Evolutionary conservation across 2,329 filamentous ascomycete genomes (phyloP), one percentile per base, ranked within the genome.

Genomic region (Ophiosphaerella korrae): DNA sequence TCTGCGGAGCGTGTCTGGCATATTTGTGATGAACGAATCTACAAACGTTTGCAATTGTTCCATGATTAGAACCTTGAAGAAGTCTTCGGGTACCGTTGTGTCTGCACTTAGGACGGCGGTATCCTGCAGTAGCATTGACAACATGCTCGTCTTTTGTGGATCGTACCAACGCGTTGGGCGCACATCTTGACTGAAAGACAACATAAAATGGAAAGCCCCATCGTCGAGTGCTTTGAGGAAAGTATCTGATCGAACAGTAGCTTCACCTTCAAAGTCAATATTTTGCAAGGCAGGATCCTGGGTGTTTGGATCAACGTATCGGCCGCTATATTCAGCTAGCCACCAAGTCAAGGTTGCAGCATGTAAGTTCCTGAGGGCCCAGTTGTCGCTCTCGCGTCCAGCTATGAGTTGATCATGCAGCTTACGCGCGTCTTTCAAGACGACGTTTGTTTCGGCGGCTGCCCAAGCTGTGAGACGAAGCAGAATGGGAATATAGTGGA

Each of bases 1-100:
- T 71, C 87, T 90, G 46, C 93, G 87, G 38, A 99, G 82, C 3
- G 94, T 88, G 75, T 97, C 92, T 0, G 94, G 94, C 78, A 97
- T 88, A 67, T 99, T 96, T 0, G 91, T 90, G 60, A 99, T 95
- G 70, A 96, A 95, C 5, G 89, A 88, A 68, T 97, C 93, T 7
- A 93, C 85, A 67, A 97, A 96, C 0, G 83, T 82, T 70, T 97
- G 93, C 8, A 97, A 75, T 66, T 92, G 89, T 51, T 88, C 83
- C 84, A 93, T 90, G 24, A 96, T 75, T 18, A 88, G 78, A 6
- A 80, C 69, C 56, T 89, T 88, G 68, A 97, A 91, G 58, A 86
- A 86, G 6, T 82, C 78, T 3, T 89, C 87, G 48, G 92, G 90
- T 2, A 83, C 78, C 7, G 88, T 78, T 0, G 85, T 80, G 35